A percentile compares a stretch with the other conserved stretches of the same genome.
Evolutionary conservation across 2,329 filamentous ascomycete genomes (phyloP).

Genomic region (Cladosporium sp.): DNA sequence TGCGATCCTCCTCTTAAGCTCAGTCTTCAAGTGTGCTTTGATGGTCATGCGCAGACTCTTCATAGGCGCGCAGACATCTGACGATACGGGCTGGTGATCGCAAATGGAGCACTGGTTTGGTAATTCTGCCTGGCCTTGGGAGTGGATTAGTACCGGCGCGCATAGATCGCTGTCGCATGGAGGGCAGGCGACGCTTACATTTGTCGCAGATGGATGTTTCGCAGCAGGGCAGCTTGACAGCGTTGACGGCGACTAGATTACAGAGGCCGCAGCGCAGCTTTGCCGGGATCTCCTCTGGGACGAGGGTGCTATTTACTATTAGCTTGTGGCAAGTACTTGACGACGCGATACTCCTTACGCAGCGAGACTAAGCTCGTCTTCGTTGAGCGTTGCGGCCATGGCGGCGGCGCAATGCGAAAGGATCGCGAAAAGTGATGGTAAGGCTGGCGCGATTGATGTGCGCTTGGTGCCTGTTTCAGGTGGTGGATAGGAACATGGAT

Average conservation of each 20-base stretch:
- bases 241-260: slow-evolving; percentile 84
- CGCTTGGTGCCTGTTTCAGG: background rate
- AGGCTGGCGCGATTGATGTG: slow-evolving; percentile 3
- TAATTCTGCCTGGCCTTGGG: slow-evolving; percentile 67
- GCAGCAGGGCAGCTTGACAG: slow-evolving; percentile 88
- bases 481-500: background rate
- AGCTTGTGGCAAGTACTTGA: background rate
- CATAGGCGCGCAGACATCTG: slow-evolving; percentile 81
- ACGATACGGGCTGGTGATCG: slow-evolving; percentile 82
- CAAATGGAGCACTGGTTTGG: slow-evolving; percentile 62
- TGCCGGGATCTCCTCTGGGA: slow-evolving; percentile 73
- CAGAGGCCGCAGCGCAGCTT: slow-evolving; percentile 94
- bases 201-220: slow-evolving; percentile 89
- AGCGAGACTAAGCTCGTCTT: slow-evolving; percentile 6
- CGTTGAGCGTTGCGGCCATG: slow-evolving; percentile 9
- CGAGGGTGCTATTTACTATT: background rate
- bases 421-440: background rate
- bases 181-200: slow-evolving; percentile 56
- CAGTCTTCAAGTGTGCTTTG: slow-evolving; percentile 82
- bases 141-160: slow-evolving; percentile 18
- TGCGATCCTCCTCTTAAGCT: slow-evolving; percentile 79
- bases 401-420: background rate
- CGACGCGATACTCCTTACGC: background rate
- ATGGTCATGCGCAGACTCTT: slow-evolving; percentile 91
- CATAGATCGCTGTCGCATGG: slow-evolving; percentile 17